Base-by-base conservation (phyloP, 495 filamentous ascomycete genomes). In the Tuber magnatum region DNA sequence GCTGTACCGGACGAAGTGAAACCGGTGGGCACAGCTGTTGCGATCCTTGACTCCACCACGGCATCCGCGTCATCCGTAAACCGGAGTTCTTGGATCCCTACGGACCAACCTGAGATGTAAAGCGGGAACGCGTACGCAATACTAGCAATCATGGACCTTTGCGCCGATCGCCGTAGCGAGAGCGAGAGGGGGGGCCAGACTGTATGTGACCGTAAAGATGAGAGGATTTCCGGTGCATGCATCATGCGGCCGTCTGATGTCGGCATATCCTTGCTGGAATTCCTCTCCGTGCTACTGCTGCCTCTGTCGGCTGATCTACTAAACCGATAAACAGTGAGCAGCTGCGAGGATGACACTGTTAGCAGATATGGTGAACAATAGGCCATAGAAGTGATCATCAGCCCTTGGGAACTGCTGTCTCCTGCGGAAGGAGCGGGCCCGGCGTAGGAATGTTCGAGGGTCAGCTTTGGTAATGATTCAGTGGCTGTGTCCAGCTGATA, bases 71-170 rank as follows among this genome's bases (percentile, higher is more conserved):
- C 40, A 79, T 79, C 76, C 75, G 79, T 82, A 39, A 97, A 86
- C 39, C 90, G 90, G 38, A 97, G 83, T 82, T 97, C 94, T 84
- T 99, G 95, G 32, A 97, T 88, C 1, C 93, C 94, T 16, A 97
- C 86, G 14, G 92, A 92, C 93, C 94, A 99, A 28, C 93, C 93
- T 71, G 86, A 86, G 18, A 87, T 83, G 61, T 89, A 91, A 3
- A 88, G 88, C 44, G 89, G 88, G 77, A 91, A 86, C 1, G 91
- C 90, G 83, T 97, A 98, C 8, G 94, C 94, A 71, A 98, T 91
- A 18, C 92, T 93, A 3, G 92, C 91, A 14, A 92, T 87, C 8
- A 94, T 89, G 22, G 87, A 80, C 43, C 69, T 86, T 8, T 85
- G 83, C 0, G 87, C 78, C 35, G 88, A 89, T 61, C 86, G 84